Percentiles rank a stretch among this genome's conserved stretches.
These are phyloP conservation scores for Candida insectorum DNA, from an alignment of 805 yeast genomes.

Conservation along the genomic window DNA sequence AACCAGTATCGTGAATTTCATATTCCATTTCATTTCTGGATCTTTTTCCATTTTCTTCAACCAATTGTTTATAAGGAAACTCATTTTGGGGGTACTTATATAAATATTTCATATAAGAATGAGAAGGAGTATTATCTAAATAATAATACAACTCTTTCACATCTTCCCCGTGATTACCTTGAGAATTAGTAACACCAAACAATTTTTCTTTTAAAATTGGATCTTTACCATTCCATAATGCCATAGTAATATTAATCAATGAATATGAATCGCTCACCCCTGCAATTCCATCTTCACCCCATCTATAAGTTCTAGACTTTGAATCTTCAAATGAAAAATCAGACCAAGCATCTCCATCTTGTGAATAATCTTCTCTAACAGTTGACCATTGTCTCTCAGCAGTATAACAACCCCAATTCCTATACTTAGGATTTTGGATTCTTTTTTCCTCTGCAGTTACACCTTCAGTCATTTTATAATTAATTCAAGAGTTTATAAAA, in stretches of 20 bases:
- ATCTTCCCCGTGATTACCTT: constrained; percentile 96
- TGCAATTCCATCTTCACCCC: constrained; percentile 96
- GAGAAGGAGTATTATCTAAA: constrained; percentile 89
- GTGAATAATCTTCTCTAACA: constrained; percentile 84
- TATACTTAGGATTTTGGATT: constrained; percentile 49
- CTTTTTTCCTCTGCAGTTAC: constrained; percentile 38
- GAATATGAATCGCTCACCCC: constrained; percentile 87
- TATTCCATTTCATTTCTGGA: constrained; percentile 69
- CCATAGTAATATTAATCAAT: constrained; percentile 70
- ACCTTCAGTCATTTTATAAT: constrained; percentile 1
- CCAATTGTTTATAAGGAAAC: constrained; percentile 77
- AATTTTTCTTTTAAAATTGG: constrained; percentile 78
- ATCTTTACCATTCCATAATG: constrained; percentile 90
- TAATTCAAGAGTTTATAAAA: too few relatives aligned
- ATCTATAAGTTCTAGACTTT: constrained; percentile 73
- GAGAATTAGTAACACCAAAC: constrained; percentile 87
- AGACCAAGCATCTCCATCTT: constrained; percentile 87
- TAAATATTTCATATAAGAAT: constrained; percentile 84
- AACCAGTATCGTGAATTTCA: constrained; percentile 79
- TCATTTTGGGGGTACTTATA: constrained; percentile 89
- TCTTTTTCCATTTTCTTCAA: constrained; percentile 63
- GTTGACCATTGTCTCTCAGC: constrained; percentile 88
- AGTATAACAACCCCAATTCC: constrained; percentile 88
- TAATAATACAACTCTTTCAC: constrained; percentile 84
- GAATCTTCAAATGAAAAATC: constrained; percentile 85